Evolutionary conservation across 2,329 filamentous ascomycete genomes (phyloP), one percentile per base, ranked within the genome.

Genomic region (Drechslerella coelobrocha): DNA sequence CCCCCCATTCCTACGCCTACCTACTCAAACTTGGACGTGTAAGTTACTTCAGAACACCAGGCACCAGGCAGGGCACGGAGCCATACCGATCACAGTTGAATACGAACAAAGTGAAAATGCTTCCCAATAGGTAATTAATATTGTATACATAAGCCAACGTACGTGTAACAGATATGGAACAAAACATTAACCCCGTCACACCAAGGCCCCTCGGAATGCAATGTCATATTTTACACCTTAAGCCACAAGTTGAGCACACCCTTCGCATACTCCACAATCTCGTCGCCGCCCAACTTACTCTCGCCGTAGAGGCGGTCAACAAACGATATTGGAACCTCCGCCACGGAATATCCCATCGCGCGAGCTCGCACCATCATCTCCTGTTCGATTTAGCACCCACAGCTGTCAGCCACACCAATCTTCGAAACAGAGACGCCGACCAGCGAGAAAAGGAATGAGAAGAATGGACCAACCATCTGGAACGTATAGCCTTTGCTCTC

Each of bases 341-440:
- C 91, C 29, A 99, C 93, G 37, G 88, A 90, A 82, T 86, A 96
- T 0, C 94, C 93, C 90, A 97, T 92, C 14, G 89, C 90, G 86
- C 97, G 97, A 31, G 94, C 94, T 72, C 92, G 85, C 7, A 97
- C 93, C 88, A 97, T 97, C 87, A 99, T 89, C 84, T 97, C 93
- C 60, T 68, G 27, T 29, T 29, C 9, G 27, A 41, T 27, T 27
- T 19, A 7, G 8, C 26, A 21, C 17, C 29, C 50, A 19, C 48
- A 34, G 31, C 1, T 10, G 14, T 45, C 23, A 29, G 5, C 14
- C 51, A 41, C 24, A 60, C 23, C n/a, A 4, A 23, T 10, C 8
- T 31, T 41, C 24, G 26, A 52, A 26, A 37, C 7, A 34, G 23
- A 41, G 5, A 19, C 17, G 48, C 68, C 59, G 60, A 60, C 37